phyloP scores from a whole-genome alignment of 2,329 filamentous ascomycete species.

The Cladosporium austrohemisphaericum region DNA sequence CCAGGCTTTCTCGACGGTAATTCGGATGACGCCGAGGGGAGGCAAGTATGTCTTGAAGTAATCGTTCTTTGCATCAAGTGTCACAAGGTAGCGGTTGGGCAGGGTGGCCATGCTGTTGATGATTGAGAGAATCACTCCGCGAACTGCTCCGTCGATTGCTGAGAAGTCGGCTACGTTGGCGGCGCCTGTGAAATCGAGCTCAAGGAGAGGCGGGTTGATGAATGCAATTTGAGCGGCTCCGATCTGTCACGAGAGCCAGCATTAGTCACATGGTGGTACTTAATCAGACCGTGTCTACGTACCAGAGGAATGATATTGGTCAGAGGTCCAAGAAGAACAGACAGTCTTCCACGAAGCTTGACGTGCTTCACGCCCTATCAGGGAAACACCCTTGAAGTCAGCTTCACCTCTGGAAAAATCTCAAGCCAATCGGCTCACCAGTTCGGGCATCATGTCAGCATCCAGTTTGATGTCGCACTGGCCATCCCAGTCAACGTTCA shows the following conservation, averaged over 20 bases:
- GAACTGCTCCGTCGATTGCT: constrained; percentile 43
- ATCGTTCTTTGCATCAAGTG: constrained; percentile 45
- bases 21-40: constrained; percentile 41
- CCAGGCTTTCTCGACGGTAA: constrained; percentile 42
- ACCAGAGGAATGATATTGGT: constrained; percentile 47
- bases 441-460: constrained; percentile 43
- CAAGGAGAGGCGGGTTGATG: constrained; percentile 46
- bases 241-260: constrained; percentile 39
- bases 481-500: constrained; percentile 47
- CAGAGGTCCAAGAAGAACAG: constrained; percentile 44
- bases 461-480: constrained; percentile 47
- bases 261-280: constrained; percentile 14
- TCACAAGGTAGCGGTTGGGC: constrained; percentile 49
- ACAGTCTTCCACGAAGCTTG: constrained; percentile 44
- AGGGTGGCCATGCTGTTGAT: constrained; percentile 46
- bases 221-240: constrained; percentile 49
- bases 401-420: no score
- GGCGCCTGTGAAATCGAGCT: constrained; percentile 48
- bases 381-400: no score
- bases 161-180: constrained; percentile 44
- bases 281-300: no score
- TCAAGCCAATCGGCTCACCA: constrained; percentile 30
- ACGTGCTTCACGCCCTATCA: constrained; percentile 45
- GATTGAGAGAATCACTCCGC: constrained; percentile 44
- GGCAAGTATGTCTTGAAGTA: constrained; percentile 48